phyloP scores from a whole-genome alignment of 2,329 filamentous ascomycete species.

The Fusarium aywerte region DNA sequence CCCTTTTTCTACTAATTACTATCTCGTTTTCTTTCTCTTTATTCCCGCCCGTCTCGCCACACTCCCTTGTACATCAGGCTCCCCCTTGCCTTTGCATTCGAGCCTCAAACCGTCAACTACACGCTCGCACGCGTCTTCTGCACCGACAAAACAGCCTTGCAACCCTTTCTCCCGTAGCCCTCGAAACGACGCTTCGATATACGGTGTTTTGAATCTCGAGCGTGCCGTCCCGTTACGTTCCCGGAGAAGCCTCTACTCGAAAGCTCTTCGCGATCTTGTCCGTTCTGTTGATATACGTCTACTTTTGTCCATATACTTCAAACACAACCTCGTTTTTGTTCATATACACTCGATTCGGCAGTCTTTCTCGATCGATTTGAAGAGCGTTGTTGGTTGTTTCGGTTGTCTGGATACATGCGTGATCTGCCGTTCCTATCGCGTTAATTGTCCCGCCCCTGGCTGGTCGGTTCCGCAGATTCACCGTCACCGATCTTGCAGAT shows the following conservation, averaged over 20 bases:
- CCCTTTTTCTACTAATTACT: slow-evolving; percentile 7
- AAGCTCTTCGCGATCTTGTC: slow-evolving; percentile 15
- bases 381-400: not conserved
- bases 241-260: slow-evolving; percentile 19
- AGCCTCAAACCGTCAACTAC: slow-evolving; percentile 6
- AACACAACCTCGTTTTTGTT: not conserved
- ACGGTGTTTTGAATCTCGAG: slow-evolving; percentile 3
- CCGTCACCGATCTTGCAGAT: not conserved
- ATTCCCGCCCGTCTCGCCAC: slow-evolving; percentile 10
- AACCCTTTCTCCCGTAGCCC: slow-evolving; percentile 22
- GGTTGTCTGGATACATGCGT: not conserved
- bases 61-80: slow-evolving; percentile 29
- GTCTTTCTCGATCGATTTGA: not conserved
- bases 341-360: not conserved
- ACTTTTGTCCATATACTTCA: not conserved
- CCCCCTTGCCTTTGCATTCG: slow-evolving; percentile 28
- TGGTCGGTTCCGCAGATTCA: slow-evolving; percentile 5
- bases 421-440: slow-evolving; percentile 13
- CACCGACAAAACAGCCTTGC: slow-evolving; percentile 3
- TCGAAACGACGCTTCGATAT: slow-evolving; percentile 9
- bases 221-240: slow-evolving; percentile 10
- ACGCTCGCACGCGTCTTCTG: slow-evolving; percentile 25
- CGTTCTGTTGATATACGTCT: slow-evolving; percentile 9
- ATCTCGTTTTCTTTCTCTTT: slow-evolving; percentile 6
- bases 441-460: slow-evolving; percentile 4